Evolutionary conservation across 2,329 filamentous ascomycete species (phyloP).

Genomic region (Sarocladium oryzae): DNA sequence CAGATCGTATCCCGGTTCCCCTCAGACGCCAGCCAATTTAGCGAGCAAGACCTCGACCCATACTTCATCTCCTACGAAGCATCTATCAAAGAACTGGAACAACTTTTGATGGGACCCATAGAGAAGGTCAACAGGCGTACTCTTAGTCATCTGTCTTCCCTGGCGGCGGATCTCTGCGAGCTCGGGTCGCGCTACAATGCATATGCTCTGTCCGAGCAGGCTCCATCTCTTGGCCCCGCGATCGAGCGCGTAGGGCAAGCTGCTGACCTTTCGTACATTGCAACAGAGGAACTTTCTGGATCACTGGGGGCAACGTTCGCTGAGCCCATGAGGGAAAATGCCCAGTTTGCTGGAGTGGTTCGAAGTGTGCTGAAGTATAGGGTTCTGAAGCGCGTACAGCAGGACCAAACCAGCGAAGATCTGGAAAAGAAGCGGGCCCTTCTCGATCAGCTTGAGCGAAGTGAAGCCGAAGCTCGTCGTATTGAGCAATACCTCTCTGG

Average conservation of each 20-base stretch:
- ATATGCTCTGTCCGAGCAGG: slow-evolving; percentile 90
- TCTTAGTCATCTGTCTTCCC: slow-evolving; percentile 73
- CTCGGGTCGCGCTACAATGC: slow-evolving; percentile 94
- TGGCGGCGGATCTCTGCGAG: slow-evolving; percentile 85
- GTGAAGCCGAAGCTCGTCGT: slow-evolving; percentile 84
- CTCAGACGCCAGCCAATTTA: slow-evolving; percentile 65
- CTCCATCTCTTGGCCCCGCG: slow-evolving; percentile 78
- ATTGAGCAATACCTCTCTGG: slow-evolving; percentile 83
- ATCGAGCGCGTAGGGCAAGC: slow-evolving; percentile 95
- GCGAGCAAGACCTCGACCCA: slow-evolving; percentile 86
- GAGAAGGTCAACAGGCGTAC: slow-evolving; percentile 94
- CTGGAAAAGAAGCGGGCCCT: slow-evolving; percentile 77
- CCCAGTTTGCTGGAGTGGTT: slow-evolving; percentile 94
- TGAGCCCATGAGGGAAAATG: slow-evolving; percentile 95
- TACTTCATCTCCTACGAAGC: slow-evolving; percentile 94
- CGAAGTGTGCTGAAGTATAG: slow-evolving; percentile 82
- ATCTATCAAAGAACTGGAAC: slow-evolving; percentile 85
- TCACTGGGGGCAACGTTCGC: slow-evolving; percentile 90
- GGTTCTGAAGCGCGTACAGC: slow-evolving; percentile 88
- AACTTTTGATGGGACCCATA: slow-evolving; percentile 83
- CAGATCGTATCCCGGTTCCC: slow-evolving; percentile 77
- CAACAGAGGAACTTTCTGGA: slow-evolving; percentile 82
- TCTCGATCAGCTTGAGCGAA: slow-evolving; percentile 84
- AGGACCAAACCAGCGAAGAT: slow-evolving; percentile 95
- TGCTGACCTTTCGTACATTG: slow-evolving; percentile 91